Evolutionary conservation across 1,139 yeast species (phyloP), one percentile per base, ranked within the genome.

Genomic region (Blastobotrys indianensis): DNA sequence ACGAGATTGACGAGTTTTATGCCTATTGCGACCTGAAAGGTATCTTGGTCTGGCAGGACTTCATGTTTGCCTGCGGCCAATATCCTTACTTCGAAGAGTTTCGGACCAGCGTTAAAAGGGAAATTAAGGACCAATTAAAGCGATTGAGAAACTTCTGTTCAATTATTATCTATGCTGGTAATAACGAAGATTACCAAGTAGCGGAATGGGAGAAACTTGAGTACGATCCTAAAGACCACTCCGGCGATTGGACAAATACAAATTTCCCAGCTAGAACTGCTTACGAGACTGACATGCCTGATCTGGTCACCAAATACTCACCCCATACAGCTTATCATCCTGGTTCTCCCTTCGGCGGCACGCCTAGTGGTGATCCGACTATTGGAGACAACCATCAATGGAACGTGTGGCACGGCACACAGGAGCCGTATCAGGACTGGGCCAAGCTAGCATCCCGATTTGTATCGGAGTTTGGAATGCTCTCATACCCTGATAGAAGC

Each of bases 1-100:
- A 69, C 52, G 78, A 74, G 50, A 57, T 55, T 20, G 74, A 72
- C 37, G 47, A 51, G 17, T 70, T 74, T 52, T 74, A 74, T 52
- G 58, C 64, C 32, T 67, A 65, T 50, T 74, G 78, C 57, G 78
- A 74, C 49, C 49, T 65, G 23, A 50, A 62, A 1, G 78, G 78
- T 3, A 51, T 74, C 16, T 41, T 74, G 52, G 69, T 74, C 7
- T 74, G 77, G 76, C 78, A 74, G 45, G 78, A 74, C 55, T 73
- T 74, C 53, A 72, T 74, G 77, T 74, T 74, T 65, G 77, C 76
- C 4, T 74, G 78, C 58, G 78, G 76, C 1, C 70, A 68, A 41
- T 74, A 74, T 48, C 78, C 78, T 2, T 59, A 62, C 47, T 52
- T 60, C 40, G 43, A 50, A 11, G 52, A 50, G 25, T 70, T 67